These are phyloP conservation scores for Raffaelea deltoideospora DNA, from an alignment of 2,329 filamentous ascomycete genomes.

Conservation along the genomic window DNA sequence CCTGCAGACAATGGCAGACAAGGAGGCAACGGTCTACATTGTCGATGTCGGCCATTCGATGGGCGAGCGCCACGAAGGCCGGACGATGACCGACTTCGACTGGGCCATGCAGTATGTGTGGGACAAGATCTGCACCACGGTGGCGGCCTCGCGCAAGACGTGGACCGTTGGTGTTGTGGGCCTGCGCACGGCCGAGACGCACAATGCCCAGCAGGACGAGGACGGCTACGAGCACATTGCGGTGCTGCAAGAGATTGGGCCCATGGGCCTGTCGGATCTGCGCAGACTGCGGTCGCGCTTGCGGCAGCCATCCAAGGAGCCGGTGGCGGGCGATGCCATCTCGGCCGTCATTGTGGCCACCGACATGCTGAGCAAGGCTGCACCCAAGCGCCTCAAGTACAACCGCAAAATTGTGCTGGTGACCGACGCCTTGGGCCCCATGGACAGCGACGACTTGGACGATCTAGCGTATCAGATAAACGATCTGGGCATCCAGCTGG, in stretches of 20 bases:
- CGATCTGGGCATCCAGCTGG: slow-evolving; percentile 59
- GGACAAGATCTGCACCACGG: slow-evolving; percentile 74
- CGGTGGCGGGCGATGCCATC: slow-evolving; percentile 67
- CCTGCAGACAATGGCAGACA: slow-evolving; percentile 57
- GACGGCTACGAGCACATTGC: slow-evolving; percentile 70
- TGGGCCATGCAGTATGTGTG: slow-evolving; percentile 86
- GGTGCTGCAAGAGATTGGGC: slow-evolving; percentile 53
- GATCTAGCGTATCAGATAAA: slow-evolving; percentile 62
- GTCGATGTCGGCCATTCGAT: slow-evolving; percentile 81
- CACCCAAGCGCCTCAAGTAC: slow-evolving; percentile 72
- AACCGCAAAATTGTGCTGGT: slow-evolving; percentile 68
- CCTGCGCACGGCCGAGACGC: slow-evolving; percentile 63
- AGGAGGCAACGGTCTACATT: slow-evolving; percentile 86
- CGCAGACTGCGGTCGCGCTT: slow-evolving; percentile 42
- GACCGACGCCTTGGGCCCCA: slow-evolving; percentile 61
- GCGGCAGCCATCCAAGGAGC: slow-evolving; percentile 54
- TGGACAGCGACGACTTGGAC: slow-evolving; percentile 57
- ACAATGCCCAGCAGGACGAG: slow-evolving; percentile 48
- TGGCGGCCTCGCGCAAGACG: slow-evolving; percentile 54
- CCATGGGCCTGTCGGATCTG: slow-evolving; percentile 52
- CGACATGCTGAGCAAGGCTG: slow-evolving; percentile 59
- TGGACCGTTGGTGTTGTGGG: slow-evolving; percentile 66
- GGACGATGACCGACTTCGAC: slow-evolving; percentile 67
- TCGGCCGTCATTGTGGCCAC: slow-evolving; percentile 78
- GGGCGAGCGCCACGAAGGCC: slow-evolving; percentile 54